Percentiles rank a stretch among this genome's conserved stretches.
phyloP scores from a whole-genome alignment of 2,329 filamentous ascomycete species.

The Aureobasidium sp. region DNA sequence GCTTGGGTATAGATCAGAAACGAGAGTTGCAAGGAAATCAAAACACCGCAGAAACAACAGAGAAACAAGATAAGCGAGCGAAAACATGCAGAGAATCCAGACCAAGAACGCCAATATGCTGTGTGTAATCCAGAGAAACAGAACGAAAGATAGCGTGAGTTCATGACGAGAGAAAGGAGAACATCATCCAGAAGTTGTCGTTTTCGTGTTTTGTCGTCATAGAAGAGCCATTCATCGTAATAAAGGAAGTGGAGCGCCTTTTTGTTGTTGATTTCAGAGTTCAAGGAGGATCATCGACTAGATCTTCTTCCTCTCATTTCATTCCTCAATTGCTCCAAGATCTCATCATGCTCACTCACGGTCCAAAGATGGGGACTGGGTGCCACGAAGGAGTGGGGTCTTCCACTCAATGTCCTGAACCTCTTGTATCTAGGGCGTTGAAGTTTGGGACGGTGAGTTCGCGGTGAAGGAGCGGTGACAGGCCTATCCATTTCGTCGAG shows the following conservation, averaged over 20 bases:
- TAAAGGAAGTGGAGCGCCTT: not conserved
- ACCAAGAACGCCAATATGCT: not conserved
- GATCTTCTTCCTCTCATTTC: slow-evolving; percentile 7
- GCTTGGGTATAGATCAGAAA: not conserved
- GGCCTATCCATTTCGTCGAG: slow-evolving; percentile 5
- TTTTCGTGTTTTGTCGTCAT: not conserved
- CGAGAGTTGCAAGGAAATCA: slow-evolving; percentile 1
- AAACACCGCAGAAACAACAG: not conserved
- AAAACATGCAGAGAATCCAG: not conserved
- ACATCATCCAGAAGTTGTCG: not conserved
- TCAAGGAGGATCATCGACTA: not conserved
- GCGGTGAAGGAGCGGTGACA: not conserved
- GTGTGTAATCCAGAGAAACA: too few relatives aligned
- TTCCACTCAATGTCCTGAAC: slow-evolving; percentile 32
- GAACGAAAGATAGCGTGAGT: not conserved
- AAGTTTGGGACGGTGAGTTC: slow-evolving; percentile 1
- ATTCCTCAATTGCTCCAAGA: not conserved
- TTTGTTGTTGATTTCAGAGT: too few relatives aligned
- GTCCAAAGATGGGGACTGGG: slow-evolving; percentile 37
- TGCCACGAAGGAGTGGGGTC: slow-evolving; percentile 36
- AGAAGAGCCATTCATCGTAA: not conserved
- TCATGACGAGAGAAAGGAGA: not conserved
- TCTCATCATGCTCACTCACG: slow-evolving; percentile 36
- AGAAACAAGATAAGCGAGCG: not conserved
- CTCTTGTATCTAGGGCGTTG: slow-evolving; percentile 21